Conservation (phyloP, 257 asterid genomes). For the Craterostigma plantagineum region DNA sequence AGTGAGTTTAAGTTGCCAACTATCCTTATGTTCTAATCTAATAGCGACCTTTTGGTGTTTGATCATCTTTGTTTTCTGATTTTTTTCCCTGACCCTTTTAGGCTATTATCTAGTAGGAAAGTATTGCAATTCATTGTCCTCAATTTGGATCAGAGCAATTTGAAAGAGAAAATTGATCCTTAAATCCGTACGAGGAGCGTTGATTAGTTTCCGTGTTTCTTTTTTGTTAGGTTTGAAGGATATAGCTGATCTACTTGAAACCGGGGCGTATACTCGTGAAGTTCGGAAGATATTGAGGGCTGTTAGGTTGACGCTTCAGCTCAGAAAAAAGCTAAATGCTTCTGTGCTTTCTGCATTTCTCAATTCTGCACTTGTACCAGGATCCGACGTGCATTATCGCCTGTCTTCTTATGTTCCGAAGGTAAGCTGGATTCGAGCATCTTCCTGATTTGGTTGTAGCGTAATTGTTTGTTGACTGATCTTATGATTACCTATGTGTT, state of each 20-base stretch:
- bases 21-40: no score
- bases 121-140: no score
- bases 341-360: constrained; percentile 41
- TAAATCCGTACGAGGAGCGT: no score
- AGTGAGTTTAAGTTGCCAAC: no score
- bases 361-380: constrained; percentile 32
- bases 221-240: constrained; percentile 48
- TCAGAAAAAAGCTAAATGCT: constrained; percentile 42
- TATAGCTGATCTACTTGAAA: constrained; percentile 60
- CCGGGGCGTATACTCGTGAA: constrained; percentile 73
- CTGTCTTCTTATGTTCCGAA: constrained; percentile 35
- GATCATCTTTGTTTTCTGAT: no score
- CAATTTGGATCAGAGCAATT: no score
- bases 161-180: no score
- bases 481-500: neutral
- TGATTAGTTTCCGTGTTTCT: no score
- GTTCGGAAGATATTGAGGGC: constrained; percentile 67
- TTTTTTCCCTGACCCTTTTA: no score
- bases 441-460: no score
- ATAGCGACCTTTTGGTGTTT: no score
- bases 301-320: constrained; percentile 59
- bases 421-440: constrained; percentile 14
- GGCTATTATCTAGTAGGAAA: no score
- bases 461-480: neutral
- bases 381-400: constrained; percentile 47